These are phyloP conservation scores for Pythium guiyangense DNA, from an alignment of 352 stramenopile species.

Conservation along the genomic window DNA sequence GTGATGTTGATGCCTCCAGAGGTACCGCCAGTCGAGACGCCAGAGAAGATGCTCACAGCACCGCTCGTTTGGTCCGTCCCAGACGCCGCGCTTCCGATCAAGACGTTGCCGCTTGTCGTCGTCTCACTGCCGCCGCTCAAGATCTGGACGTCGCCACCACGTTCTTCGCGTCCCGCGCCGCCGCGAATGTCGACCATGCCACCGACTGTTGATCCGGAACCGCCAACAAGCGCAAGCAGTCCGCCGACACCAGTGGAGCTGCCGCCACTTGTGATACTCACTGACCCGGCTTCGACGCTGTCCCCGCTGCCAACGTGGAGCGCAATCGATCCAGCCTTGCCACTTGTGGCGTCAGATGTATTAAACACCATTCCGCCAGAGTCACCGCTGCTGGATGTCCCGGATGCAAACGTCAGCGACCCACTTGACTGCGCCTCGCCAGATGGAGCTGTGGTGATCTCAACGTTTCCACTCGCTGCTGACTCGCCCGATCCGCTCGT, in stretches of 20 bases:
- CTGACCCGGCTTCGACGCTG: background rate
- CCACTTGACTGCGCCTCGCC: slow-evolving; percentile 3
- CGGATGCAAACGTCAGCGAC: slow-evolving; percentile 2
- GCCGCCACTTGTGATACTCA: slow-evolving; percentile 1
- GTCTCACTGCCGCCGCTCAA: slow-evolving; percentile 11
- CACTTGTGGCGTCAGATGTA: background rate
- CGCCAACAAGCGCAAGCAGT: slow-evolving; percentile 1
- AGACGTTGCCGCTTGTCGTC: slow-evolving; percentile 13
- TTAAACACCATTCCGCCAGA: slow-evolving; percentile 5
- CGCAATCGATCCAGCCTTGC: slow-evolving; percentile 8
- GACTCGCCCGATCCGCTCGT: slow-evolving; percentile 2
- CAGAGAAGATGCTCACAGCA: slow-evolving; percentile 12
- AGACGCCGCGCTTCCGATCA: slow-evolving; percentile 10
- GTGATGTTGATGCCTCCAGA: slow-evolving; percentile 19
- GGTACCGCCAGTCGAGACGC: slow-evolving; percentile 7
- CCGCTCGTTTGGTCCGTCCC: slow-evolving; percentile 8
- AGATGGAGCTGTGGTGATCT: slow-evolving; percentile 3
- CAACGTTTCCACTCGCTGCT: slow-evolving; percentile 5
- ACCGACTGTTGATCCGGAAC: slow-evolving; percentile 10
- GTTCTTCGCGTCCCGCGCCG: background rate
- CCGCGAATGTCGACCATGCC: slow-evolving; percentile 8
- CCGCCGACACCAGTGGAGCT: slow-evolving; percentile 8
- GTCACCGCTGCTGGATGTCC: slow-evolving; percentile 2
- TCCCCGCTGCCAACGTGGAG: slow-evolving; percentile 5
- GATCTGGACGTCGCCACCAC: slow-evolving; percentile 13